Percentiles rank a stretch among this genome's conserved stretches.
These are phyloP conservation scores for Skeletonema costatum DNA, from an alignment of 108 stramenopile genomes.

Conservation along the genomic window DNA sequence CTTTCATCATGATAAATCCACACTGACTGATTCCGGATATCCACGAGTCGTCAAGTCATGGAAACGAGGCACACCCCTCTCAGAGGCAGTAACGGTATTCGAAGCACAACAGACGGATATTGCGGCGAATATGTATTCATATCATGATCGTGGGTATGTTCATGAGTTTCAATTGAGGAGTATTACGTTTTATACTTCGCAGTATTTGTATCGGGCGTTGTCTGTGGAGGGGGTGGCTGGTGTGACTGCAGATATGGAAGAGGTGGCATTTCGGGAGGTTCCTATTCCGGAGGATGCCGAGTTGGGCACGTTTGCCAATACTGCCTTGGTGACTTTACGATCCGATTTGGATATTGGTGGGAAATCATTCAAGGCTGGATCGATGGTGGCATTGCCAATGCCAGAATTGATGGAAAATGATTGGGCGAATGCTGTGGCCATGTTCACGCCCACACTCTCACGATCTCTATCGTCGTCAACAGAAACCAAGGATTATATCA, in stretches of 20 bases:
- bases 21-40: slow-evolving; percentile 83
- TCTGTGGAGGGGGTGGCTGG: neutral
- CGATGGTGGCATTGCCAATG: slow-evolving; percentile 53
- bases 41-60: slow-evolving; percentile 80
- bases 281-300: slow-evolving; percentile 72
- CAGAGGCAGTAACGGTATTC: slow-evolving; percentile 73
- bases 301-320: slow-evolving; percentile 49
- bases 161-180: slow-evolving; percentile 62
- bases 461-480: slow-evolving; percentile 51
- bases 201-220: slow-evolving; percentile 52
- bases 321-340: slow-evolving; percentile 60
- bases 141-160: slow-evolving; percentile 62
- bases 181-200: slow-evolving; percentile 79
- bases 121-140: slow-evolving; percentile 55
- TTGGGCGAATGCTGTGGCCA: slow-evolving; percentile 42
- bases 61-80: slow-evolving; percentile 75
- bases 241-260: slow-evolving; percentile 1
- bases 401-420: slow-evolving; percentile 47
- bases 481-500: slow-evolving; percentile 67
- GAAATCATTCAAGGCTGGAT: slow-evolving; percentile 54
- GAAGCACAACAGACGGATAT: slow-evolving; percentile 82
- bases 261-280: slow-evolving; percentile 49
- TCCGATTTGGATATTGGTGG: slow-evolving; percentile 64
- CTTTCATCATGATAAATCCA: slow-evolving; percentile 49
- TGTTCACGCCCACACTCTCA: slow-evolving; percentile 68